A percentile compares a stretch with the other conserved stretches of the same genome.
Conservation (phyloP, 73 alveolate species). For the Paramecium octaurelia region DNA sequence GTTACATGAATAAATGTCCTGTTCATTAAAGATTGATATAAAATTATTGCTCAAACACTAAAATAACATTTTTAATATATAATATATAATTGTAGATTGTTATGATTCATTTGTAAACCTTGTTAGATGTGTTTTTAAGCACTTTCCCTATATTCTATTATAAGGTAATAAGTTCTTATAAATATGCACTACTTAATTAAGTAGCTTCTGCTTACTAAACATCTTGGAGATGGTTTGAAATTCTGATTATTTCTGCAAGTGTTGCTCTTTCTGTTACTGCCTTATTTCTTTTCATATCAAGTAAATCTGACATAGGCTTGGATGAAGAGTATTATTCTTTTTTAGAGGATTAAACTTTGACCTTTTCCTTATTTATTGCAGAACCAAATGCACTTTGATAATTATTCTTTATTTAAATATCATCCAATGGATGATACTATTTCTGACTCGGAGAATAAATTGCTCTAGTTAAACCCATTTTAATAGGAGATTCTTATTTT, state of each 20-base stretch:
- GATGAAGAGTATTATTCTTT: neutral
- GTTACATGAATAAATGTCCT: neutral
- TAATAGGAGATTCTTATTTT: conserved; percentile 30
- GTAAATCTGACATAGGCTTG: neutral
- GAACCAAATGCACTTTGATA: neutral
- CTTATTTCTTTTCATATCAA: neutral
- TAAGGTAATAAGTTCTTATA: neutral
- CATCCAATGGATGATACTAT: neutral
- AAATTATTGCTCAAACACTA: neutral
- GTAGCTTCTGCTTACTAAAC: neutral
- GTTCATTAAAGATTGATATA: neutral
- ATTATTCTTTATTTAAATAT: neutral
- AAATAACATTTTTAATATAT: neutral
- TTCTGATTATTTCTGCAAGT: conserved; percentile 12
- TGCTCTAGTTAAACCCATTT: neutral
- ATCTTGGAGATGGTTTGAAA: conserved; percentile 12
- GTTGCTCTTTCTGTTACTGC: conserved; percentile 5
- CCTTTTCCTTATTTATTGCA: neutral
- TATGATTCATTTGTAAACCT: neutral
- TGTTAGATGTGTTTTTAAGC: neutral
- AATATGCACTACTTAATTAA: neutral
- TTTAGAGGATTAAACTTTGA: neutral
- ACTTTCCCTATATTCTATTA: neutral
- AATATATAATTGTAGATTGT: neutral
- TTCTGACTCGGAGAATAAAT: conserved; percentile 1